These are phyloP conservation scores for Phlebiopsis flavidoalba DNA, from an alignment of 768 basidiomycete genomes.

Conservation along the genomic window DNA sequence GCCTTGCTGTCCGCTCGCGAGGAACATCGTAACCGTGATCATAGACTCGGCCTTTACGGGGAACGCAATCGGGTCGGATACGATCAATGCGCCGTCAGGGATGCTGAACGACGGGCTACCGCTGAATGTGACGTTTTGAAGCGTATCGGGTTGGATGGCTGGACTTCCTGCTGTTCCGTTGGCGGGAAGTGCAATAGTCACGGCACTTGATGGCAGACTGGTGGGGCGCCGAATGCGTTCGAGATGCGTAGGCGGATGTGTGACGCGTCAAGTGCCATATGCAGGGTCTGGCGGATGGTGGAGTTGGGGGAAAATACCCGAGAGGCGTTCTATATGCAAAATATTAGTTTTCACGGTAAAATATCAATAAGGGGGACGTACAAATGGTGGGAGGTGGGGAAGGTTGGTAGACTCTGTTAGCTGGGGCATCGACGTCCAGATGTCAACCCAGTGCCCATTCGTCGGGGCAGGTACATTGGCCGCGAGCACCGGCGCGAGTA, in stretches of 20 bases:
- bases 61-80: slow-evolving; percentile 42
- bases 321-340: neutral
- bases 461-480: neutral
- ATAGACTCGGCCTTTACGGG: slow-evolving; percentile 32
- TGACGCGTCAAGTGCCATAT: slow-evolving; percentile 34
- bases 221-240: slow-evolving; percentile 43
- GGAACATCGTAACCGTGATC: slow-evolving; percentile 38
- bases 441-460: slow-evolving; percentile 19
- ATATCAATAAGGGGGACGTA: neutral
- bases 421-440: slow-evolving; percentile 28
- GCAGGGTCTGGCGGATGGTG: slow-evolving; percentile 46
- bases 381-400: slow-evolving; percentile 22
- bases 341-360: neutral
- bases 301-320: slow-evolving; percentile 37
- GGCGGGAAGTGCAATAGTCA: slow-evolving; percentile 36
- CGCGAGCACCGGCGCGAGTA: neutral
- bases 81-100: slow-evolving; percentile 39
- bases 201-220: slow-evolving; percentile 39
- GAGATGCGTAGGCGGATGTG: slow-evolving; percentile 42
- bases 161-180: slow-evolving; percentile 33
- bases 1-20: slow-evolving; percentile 34
- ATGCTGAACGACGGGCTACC: slow-evolving; percentile 34
- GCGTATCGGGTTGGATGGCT: slow-evolving; percentile 30
- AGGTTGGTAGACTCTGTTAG: slow-evolving; percentile 27
- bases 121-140: slow-evolving; percentile 39